phyloP scores from a whole-genome alignment of 768 basidiomycete genomes.

The Inosperma sp. region DNA sequence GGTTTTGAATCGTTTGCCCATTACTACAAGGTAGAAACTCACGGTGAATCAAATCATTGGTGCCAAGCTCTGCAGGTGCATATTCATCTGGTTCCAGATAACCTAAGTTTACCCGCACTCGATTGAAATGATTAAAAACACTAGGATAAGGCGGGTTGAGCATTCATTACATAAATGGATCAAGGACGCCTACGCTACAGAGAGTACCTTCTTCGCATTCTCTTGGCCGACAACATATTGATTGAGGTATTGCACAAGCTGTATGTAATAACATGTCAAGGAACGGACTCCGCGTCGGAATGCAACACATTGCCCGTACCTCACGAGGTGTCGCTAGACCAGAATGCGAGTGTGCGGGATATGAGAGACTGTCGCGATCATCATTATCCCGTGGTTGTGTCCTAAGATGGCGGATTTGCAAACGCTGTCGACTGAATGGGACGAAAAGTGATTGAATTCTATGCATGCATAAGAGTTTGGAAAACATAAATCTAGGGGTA shows the following conservation, averaged over 20 bases:
- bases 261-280: conserved; percentile 13
- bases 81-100: conserved; percentile 38
- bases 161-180: not conserved
- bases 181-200: conserved; percentile 73
- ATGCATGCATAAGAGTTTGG: conserved; percentile 6
- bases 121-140: conserved; percentile 93
- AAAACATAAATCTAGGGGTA: too few relatives aligned
- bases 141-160: conserved; percentile 34
- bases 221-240: conserved; percentile 91
- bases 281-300: not conserved
- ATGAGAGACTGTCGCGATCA: conserved; percentile 8
- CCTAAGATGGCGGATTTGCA: conserved; percentile 36
- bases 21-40: not conserved
- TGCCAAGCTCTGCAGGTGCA: conserved; percentile 10
- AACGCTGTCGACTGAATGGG: conserved; percentile 18
- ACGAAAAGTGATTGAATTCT: conserved; percentile 11
- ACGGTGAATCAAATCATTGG: conserved; percentile 4
- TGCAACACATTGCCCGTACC: conserved; percentile 31
- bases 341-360: conserved; percentile 28
- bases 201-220: conserved; percentile 87
- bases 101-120: conserved; percentile 68
- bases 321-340: conserved; percentile 56
- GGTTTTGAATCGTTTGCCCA: not conserved
- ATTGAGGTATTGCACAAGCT: conserved; percentile 84
- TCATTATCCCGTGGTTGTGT: conserved; percentile 51